Base-by-base conservation (phyloP, 148 eudicot species). In the Fagopyrum tataricum region DNA sequence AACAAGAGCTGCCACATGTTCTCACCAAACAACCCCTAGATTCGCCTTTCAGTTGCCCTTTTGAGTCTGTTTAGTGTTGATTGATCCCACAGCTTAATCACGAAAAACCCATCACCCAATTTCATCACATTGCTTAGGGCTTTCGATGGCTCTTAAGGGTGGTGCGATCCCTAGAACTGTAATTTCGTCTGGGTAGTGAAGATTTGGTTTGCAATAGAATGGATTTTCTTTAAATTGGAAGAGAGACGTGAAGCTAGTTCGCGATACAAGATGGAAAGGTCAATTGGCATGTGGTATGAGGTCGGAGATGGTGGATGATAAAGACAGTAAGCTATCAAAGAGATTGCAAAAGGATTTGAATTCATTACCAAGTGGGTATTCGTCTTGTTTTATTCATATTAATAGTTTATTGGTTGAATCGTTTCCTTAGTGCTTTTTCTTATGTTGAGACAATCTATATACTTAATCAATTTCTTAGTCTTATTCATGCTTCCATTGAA, bases 231-330 rank as follows among this genome's bases (percentile, higher is more conserved):
- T 69, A 49, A 69, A 69, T 69, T 69, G 72, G 72, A 69, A 44
- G 47, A 41, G 72, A 4, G 49, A 43, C 2, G 48, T 9, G 24
- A 69, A 69, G 51, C 2, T 20, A 6, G 72, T 69, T 69, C 43
- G 47, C 37, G 17, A 13, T n/a, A 69, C 49, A 14, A 69, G 72
- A 69, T 69, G 31, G 47, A 44, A 42, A 12, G 26, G 43, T 43
- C 47, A 24, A 15, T 41, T 69, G 15, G 14, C 37, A n/a, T 41
- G 48, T 42, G 51, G 26, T 69, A 69, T 44, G 31, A 69, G 24
- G 72, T 42, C 72, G 51, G 31, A 44, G 72, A 69, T 69, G 72
- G 72, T 69, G 72, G 72, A 44, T 69, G 72, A 43, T 44, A 41
- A 18, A 18, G 49, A 69, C 23, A 18, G n/a, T 44, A 69, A 69